Evolutionary conservation across 441 rosid genomes (phyloP), one percentile per base, ranked within the genome.

Genomic region (Bocquillonia castaneifolia): DNA sequence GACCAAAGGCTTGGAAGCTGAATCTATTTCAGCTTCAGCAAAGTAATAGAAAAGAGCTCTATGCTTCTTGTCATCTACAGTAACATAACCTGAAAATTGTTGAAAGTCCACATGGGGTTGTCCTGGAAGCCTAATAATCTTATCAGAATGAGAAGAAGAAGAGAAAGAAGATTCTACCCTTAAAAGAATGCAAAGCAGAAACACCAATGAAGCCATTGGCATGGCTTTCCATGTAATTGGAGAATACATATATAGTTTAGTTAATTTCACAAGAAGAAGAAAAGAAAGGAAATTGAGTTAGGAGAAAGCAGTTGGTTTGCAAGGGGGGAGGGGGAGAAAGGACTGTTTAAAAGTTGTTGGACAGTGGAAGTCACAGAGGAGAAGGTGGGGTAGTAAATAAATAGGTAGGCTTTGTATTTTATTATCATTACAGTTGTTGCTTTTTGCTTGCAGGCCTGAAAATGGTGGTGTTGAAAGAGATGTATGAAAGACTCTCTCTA

Each of bases 21-120:
- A 93, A 64, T 92, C 82, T 47, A 34, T 65, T 80, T 88, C 93
- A 42, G 99, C 97, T 76, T 94, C 99, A 42, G 85, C 91, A 9
- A 94, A 90, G 89, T 92, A 94, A 81, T 94, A 94, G 73, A 94
- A 94, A 75, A 94, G 82, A 69, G 92, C 88, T 67, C 83, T 90
- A 70, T 87, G 88, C 69, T 82, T 81, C 75, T 69, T 82, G 23
- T 74, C 80, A 66, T 92, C 93, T 59, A 94, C 87, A 50, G 87
- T 79, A 59, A 94, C 93, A 75, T 92, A 94, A 40, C 99, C 97
- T 0, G 99, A 86, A 75, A 86, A 91, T 50, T 90, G 97, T 23
- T 85, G 82, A 71, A 90, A 94, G 32, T 78, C 84, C 67, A 88
- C 97, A 57, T 22, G 81, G 57, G 97, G 99, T 76, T 94, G 99